Evolutionary conservation across 2,329 filamentous ascomycete species (phyloP).

Genomic region (Talaromyces sp.): DNA sequence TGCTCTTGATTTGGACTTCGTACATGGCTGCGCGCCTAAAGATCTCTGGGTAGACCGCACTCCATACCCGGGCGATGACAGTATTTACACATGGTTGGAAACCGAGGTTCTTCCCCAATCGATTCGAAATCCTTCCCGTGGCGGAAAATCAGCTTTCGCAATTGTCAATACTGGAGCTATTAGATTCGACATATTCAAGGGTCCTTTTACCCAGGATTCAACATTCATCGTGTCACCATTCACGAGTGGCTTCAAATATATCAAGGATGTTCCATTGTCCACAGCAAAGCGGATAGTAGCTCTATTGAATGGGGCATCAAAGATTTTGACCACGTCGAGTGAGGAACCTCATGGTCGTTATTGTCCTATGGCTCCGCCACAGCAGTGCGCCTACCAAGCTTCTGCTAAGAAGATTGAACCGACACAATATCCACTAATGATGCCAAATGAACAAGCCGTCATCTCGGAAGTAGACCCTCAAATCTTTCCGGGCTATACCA

Average conservation of each 20-base stretch:
- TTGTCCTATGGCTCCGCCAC: slow-evolving; percentile 43
- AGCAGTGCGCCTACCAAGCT: slow-evolving; percentile 36
- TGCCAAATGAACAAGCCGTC: slow-evolving; percentile 26
- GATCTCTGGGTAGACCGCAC: slow-evolving; percentile 78
- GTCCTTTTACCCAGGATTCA: slow-evolving; percentile 81
- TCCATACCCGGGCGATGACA: slow-evolving; percentile 68
- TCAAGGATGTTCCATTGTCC: slow-evolving; percentile 76
- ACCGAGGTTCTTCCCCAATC: slow-evolving; percentile 68
- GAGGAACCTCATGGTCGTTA: slow-evolving; percentile 20
- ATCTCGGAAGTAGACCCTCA: slow-evolving; percentile 38
- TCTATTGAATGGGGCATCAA: slow-evolving; percentile 56
- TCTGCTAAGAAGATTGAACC: neutral
- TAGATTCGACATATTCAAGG: slow-evolving; percentile 93
- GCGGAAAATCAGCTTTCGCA: slow-evolving; percentile 60
- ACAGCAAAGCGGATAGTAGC: slow-evolving; percentile 66
- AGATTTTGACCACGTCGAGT: slow-evolving; percentile 39
- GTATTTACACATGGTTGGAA: slow-evolving; percentile 78
- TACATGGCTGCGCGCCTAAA: slow-evolving; percentile 77
- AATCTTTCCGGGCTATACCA: slow-evolving; percentile 76
- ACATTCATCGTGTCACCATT: slow-evolving; percentile 88
- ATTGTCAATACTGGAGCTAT: slow-evolving; percentile 88
- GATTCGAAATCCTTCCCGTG: slow-evolving; percentile 56
- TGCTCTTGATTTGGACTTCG: slow-evolving; percentile 66
- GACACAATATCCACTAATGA: neutral
- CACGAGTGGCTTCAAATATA: slow-evolving; percentile 69